Evolutionary conservation across 495 filamentous ascomycete genomes (phyloP), one percentile per base, ranked within the genome.

Genomic region (Hypoxylon lenormandii): DNA sequence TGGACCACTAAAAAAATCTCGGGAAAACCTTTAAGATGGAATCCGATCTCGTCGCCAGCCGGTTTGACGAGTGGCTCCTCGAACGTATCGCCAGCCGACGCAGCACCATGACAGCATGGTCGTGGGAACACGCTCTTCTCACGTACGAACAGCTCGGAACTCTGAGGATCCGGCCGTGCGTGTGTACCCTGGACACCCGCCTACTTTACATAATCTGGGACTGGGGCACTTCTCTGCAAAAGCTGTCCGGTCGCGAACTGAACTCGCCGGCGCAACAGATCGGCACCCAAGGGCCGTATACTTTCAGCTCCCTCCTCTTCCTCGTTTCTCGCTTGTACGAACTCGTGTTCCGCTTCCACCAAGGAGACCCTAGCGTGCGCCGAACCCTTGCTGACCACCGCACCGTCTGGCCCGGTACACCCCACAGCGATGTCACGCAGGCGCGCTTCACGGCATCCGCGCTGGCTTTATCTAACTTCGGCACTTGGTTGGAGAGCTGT

Each of bases 381-480:
- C 33, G 37, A 3, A 64, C 36, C 11, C 15, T 11, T 12, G 45
- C 4, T 3, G 13, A 64, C 7, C 52, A 64, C 36, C n/a, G 2
- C 1, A 64, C 52, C 4, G 19, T 42, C 19, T 15, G 16, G 10
- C n/a, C 6, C 10, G 8, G n/a, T n/a, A 22, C 16, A 12, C 52
- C 51, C 2, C 19, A 45, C 4, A 64, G 52, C 23, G 52, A 57
- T 40, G 61, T 64, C 5, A 10, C 61, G 5, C 43, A 64, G 37
- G 61, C 52, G 3, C 61, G 61, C 45, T 28, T 19, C n/a, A 37
- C 52, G 16, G 51, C 57, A 22, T 52, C 61, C 1, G 22, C 6
- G 0, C 15, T 64, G 12, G n/a, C 26, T 1, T 12, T 1, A 0
- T 5, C 8, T 5, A 45, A 42, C 4, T 64, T 64, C 23, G 61